Conservation (phyloP, 2,329 filamentous ascomycete genomes). For the Neurospora crassa region DNA sequence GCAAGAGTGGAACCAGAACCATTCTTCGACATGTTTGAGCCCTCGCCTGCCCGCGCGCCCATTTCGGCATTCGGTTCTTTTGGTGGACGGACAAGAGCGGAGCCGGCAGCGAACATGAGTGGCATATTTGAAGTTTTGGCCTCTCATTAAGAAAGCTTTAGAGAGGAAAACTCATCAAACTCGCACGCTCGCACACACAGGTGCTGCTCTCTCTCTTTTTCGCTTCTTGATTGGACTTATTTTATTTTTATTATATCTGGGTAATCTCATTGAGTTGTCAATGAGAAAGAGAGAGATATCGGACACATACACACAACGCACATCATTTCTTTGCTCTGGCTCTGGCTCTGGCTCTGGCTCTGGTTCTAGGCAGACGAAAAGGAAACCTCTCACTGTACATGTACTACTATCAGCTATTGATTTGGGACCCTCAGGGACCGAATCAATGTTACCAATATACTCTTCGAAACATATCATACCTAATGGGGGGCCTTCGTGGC, state of each 20-base stretch:
- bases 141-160: constrained; percentile 6
- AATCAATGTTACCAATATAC: neutral
- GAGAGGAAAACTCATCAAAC: neutral
- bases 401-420: neutral
- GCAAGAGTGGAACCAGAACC: constrained; percentile 10
- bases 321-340: neutral
- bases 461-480: neutral
- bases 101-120: constrained; percentile 12
- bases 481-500: neutral
- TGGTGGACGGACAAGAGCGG: constrained; percentile 7
- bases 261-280: neutral
- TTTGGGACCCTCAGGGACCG: neutral
- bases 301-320: neutral
- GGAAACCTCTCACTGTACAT: neutral
- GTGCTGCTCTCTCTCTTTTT: neutral
- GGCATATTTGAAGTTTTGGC: constrained; percentile 18
- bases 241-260: neutral
- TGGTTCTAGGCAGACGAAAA: neutral
- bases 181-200: neutral
- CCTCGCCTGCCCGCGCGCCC: constrained; percentile 12
- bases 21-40: constrained; percentile 16
- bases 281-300: neutral
- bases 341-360: neutral
- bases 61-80: constrained; percentile 3
- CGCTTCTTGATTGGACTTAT: neutral